phyloP scores from a whole-genome alignment of 2,329 filamentous ascomycete genomes.

The Periglandula ipomoeae region DNA sequence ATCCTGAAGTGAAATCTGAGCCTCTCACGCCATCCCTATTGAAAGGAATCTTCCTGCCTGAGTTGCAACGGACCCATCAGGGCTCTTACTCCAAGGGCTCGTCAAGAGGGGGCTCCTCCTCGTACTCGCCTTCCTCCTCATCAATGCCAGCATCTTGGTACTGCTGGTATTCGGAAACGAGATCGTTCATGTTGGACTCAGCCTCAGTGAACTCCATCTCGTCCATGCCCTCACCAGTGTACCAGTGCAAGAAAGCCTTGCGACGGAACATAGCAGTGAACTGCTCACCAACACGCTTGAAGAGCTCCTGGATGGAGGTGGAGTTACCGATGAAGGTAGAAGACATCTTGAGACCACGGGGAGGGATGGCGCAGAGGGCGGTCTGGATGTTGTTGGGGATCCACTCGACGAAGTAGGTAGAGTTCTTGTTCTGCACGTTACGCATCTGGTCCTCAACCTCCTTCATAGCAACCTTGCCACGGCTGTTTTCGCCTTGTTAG shows the following conservation, averaged over 20 bases:
- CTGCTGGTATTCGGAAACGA: conserved; percentile 99
- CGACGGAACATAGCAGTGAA: conserved; percentile 99
- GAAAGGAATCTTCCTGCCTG: not conserved
- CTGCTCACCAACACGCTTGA: conserved; percentile 99
- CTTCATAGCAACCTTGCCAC: conserved; percentile 99
- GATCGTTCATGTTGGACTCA: conserved; percentile 99
- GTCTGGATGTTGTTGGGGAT: conserved; percentile 99
- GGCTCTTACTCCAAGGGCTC: conserved; percentile 54
- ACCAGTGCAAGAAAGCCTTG: conserved; percentile 99
- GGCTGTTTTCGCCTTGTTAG: conserved; percentile 40
- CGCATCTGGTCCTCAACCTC: conserved; percentile 99
- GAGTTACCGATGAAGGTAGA: conserved; percentile 99
- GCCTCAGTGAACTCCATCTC: conserved; percentile 99
- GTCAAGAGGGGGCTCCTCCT: conserved; percentile 63
- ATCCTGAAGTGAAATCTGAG: conserved; percentile 22
- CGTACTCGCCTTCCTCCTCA: conserved; percentile 94
- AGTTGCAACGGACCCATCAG: conserved; percentile 1
- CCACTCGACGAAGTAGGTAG: conserved; percentile 99
- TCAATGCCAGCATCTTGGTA: conserved; percentile 99
- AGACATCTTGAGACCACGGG: conserved; percentile 97
- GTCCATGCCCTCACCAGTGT: conserved; percentile 99
- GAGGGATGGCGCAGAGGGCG: conserved; percentile 96
- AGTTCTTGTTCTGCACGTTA: conserved; percentile 99
- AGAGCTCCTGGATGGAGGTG: conserved; percentile 98
- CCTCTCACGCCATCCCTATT: not conserved